Base-by-base conservation (phyloP, 257 asterid species). In the Leptodermis oblonga region DNA sequence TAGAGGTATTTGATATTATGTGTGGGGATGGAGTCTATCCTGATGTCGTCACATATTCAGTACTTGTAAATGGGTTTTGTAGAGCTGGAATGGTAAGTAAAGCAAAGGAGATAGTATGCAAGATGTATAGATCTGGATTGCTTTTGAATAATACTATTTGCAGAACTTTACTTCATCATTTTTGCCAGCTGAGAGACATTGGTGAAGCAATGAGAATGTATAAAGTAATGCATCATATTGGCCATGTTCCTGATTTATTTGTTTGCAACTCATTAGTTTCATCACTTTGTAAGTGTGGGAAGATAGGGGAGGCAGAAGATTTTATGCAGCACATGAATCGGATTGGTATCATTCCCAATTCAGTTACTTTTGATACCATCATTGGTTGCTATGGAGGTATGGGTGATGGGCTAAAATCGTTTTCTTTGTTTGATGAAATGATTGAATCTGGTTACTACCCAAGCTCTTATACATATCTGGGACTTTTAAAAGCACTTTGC, bases 31-130 rank as follows among this genome's bases (percentile, higher is more conserved):
- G 79, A 56, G 65, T 82, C 71, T 39, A 69, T 71, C 94, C 93
- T 31, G 99, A 93, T 75, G 69, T 82, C 65, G 71, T 93, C 60
- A 85, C 95, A 20, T 93, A 83, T 79, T 90, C 97, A 1, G 94
- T 85, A 58, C 96, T 90, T 76, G 70, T 93, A 61, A 86, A 87
- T 85, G 95, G 99, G 65, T 83, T 86, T 77, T 82, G 87, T 79
- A 80, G 81, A 79, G 89, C 86, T 65, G 92, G 96, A 70, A 79
- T 70, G 81, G 73, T 85, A 53, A 72, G 73, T 42, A 67, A 23
- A 45, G 85, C 80, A 43, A 82, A 79, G 83, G 99, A 87, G 84
- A 77, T 87, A 67, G 68, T 90, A 30, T 80, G 97, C 79, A 90
- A 76, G 77, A 69, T 87, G 76, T 81, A 75, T 51, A 86, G 76